These are phyloP conservation scores for Naganishia kalamii DNA, from an alignment of 768 basidiomycete genomes.

Conservation along the genomic window DNA sequence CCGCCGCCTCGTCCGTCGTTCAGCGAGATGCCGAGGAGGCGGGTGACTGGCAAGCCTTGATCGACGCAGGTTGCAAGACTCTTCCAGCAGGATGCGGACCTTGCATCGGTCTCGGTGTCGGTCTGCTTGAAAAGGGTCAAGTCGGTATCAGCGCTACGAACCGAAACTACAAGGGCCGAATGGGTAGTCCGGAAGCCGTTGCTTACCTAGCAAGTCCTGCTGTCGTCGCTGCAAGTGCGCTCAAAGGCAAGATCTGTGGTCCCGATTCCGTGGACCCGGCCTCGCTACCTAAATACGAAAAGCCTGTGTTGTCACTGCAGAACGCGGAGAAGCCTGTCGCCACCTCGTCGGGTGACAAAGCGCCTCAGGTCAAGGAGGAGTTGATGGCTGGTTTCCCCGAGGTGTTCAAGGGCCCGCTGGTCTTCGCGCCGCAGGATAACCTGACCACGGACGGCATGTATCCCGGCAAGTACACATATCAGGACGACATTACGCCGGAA, in stretches of 20 bases:
- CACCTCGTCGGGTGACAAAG: slow-evolving; percentile 32
- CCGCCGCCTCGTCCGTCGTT: slow-evolving; percentile 85
- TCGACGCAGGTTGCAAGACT: slow-evolving; percentile 82
- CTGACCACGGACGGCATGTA: slow-evolving; percentile 97
- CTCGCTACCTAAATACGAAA: slow-evolving; percentile 50
- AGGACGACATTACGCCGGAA: slow-evolving; percentile 94
- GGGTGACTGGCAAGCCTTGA: slow-evolving; percentile 82
- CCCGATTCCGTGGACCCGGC: slow-evolving; percentile 63
- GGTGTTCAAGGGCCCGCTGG: slow-evolving; percentile 71
- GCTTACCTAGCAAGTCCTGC: slow-evolving; percentile 95
- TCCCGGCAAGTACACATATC: slow-evolving; percentile 98
- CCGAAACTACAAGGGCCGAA: slow-evolving; percentile 96
- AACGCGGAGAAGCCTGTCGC: slow-evolving; percentile 37
- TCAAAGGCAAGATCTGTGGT: slow-evolving; percentile 81
- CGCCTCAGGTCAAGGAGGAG: slow-evolving; percentile 52
- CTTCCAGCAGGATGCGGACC: slow-evolving; percentile 96
- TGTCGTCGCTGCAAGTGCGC: slow-evolving; percentile 91
- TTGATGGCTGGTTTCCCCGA: slow-evolving; percentile 77
- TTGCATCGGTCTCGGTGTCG: slow-evolving; percentile 91
- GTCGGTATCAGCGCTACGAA: slow-evolving; percentile 97
- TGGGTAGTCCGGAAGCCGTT: slow-evolving; percentile 90
- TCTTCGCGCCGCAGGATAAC: slow-evolving; percentile 94
- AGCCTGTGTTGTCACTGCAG: slow-evolving; percentile 38
- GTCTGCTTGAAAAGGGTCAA: slow-evolving; percentile 87
- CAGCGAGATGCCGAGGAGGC: slow-evolving; percentile 78